Percentiles rank a stretch among this genome's conserved stretches.
Evolutionary conservation across 352 stramenopile genomes (phyloP).

Genomic region (Globisporangium nagaii): DNA sequence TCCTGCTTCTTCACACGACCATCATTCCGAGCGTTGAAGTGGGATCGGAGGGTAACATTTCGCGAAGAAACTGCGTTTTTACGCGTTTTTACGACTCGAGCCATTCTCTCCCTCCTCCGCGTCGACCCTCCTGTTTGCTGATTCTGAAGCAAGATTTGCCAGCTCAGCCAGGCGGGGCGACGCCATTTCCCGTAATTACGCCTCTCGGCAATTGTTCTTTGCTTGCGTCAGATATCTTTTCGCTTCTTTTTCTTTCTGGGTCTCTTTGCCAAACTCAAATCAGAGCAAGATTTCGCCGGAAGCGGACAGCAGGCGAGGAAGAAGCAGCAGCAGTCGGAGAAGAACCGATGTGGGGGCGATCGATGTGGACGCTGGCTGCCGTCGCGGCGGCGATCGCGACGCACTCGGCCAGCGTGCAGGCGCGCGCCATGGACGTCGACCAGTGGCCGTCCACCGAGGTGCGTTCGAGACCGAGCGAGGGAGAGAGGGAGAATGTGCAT

Average conservation of each 20-base stretch:
- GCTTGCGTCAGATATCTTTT: neutral
- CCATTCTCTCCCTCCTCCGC: neutral
- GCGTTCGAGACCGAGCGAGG: constrained; percentile 4
- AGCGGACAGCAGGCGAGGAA: constrained; percentile 4
- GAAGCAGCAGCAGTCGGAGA: constrained; percentile 9
- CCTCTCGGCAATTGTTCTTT: neutral
- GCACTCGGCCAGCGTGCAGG: constrained; percentile 13
- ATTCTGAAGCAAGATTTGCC: neutral
- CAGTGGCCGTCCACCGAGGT: constrained; percentile 82
- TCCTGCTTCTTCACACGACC: no score
- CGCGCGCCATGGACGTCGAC: constrained; percentile 70
- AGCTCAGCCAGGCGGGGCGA: neutral
- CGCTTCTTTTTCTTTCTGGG: constrained; percentile 3
- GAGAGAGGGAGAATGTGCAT: neutral
- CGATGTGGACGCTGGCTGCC: constrained; percentile 4
- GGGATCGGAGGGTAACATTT: no score
- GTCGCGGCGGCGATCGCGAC: constrained; percentile 20
- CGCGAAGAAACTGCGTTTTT: no score
- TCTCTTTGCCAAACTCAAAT: neutral
- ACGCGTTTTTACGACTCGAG: no score
- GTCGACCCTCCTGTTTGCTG: neutral
- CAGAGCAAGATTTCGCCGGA: constrained; percentile 9
- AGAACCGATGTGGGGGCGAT: constrained; percentile 8
- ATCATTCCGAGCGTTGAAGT: no score
- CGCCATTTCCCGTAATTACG: neutral